Evolutionary conservation across 83 land plant species (phyloP), one percentile per base, ranked within the genome.

Genomic region (Picea engelmannii): DNA sequence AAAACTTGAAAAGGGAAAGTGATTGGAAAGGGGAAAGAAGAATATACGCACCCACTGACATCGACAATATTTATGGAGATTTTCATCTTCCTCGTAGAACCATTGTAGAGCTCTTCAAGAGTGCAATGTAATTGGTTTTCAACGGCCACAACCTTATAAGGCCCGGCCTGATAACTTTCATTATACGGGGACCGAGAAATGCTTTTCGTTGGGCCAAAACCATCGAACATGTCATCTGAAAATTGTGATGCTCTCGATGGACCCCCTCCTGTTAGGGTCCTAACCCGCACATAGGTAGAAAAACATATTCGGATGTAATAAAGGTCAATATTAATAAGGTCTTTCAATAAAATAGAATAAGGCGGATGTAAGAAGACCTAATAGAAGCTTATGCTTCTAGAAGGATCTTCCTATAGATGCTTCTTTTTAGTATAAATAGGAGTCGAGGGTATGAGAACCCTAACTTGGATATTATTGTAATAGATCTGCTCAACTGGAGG

Each of bases 101-200:
- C 95, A 69, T 71, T 86, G 80, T 93, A 95, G 49, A 95, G 88
- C 86, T 95, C 98, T 88, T 95, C 95, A 78, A 95, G 84, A 40
- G 83, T 90, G 83, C 95, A 95, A 3, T 81, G 83, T 66, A 93
- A 85, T 81, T 89, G 87, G 49, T 74, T 90, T 87, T 95, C 98
- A 61, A 93, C 84, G 17, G 92, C 62, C 1, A 84, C 82, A 16
- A 92, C 92, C 82, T 91, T 96, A 78, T 84, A 86, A 11, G 88
- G 94, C 1, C 40, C 23, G 20, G 81, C 67, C 23, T 68, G 75
- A 78, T 55, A 12, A 76, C 66, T 6, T 3, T 64, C 73, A 31
- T 25, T 23, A 70, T 40, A 49, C n/a, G 76, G 69, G 12, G 71
- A 16, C 44, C 84, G 67, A 82, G 66, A 24, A 20, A 47, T n/a